Evolutionary conservation across 2,329 filamentous ascomycete genomes (phyloP).

Genomic region (Zopfia rhizophila): DNA sequence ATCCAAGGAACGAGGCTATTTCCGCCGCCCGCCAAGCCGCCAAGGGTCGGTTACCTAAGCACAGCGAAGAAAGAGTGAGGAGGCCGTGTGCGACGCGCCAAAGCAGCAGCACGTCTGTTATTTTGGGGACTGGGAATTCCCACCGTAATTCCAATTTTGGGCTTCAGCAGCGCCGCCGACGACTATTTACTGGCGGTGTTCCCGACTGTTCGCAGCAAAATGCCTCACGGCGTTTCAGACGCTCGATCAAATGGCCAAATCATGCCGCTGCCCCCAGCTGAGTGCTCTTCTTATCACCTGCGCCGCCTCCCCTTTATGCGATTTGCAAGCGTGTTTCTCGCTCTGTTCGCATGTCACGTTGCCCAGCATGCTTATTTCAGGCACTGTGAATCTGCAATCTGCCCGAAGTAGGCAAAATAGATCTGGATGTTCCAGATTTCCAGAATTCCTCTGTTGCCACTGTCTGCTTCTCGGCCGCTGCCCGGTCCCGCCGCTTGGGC

Average conservation of each 20-base stretch:
- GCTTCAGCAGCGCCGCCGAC: constrained; percentile 7
- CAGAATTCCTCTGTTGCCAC: constrained; percentile 3
- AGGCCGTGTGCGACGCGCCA: no score
- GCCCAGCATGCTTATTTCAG: constrained; percentile 11
- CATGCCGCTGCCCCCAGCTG: constrained; percentile 23
- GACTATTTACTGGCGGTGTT: constrained; percentile 1
- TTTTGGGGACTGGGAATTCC: no score
- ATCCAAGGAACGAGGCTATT: constrained; percentile 23
- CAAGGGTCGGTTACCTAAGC: no score
- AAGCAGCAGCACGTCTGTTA: no score
- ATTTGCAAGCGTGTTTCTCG: constrained; percentile 6
- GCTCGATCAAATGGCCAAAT: constrained; percentile 22
- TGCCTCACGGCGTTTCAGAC: constrained; percentile 33
- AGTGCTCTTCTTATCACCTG: constrained; percentile 15
- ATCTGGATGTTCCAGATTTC: constrained; percentile 17
- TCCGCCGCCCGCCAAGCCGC: constrained; percentile 20
- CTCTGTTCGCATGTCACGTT: constrained; percentile 9
- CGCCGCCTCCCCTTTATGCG: constrained; percentile 30
- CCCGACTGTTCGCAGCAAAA: constrained; percentile 13
- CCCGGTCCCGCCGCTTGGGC: constrained; percentile 18
- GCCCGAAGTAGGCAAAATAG: background rate
- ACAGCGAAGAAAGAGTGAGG: no score
- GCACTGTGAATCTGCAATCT: background rate
- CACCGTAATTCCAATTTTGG: background rate
- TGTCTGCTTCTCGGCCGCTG: constrained; percentile 6